phyloP scores from a whole-genome alignment of 2,329 filamentous ascomycete genomes.

The Chaetomiaceae sp. region DNA sequence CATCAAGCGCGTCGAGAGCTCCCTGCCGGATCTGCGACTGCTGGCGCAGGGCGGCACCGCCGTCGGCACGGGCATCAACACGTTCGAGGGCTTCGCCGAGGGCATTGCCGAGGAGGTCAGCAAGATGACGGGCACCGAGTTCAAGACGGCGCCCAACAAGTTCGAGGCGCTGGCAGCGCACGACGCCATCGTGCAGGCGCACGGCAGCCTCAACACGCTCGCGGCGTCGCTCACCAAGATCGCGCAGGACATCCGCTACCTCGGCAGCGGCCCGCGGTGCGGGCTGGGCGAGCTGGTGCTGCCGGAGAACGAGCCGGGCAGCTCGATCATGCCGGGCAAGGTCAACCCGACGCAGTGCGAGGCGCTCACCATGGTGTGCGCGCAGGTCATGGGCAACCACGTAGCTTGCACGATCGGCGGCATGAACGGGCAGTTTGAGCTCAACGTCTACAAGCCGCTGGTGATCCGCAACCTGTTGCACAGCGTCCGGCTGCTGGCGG shows the following conservation, averaged over 20 bases:
- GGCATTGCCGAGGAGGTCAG: conserved; percentile 83
- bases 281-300: conserved; percentile 89
- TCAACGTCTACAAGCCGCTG: conserved; percentile 98
- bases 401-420: conserved; percentile 88
- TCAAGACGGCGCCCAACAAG: conserved; percentile 97
- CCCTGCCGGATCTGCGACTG: conserved; percentile 75
- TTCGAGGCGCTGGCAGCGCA: conserved; percentile 96
- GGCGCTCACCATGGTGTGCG: conserved; percentile 94
- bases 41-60: conserved; percentile 95
- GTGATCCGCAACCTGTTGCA: conserved; percentile 94
- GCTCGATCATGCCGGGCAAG: conserved; percentile 98
- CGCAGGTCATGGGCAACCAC: conserved; percentile 97
- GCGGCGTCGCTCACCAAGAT: conserved; percentile 94
- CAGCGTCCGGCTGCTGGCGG: conserved; percentile 78
- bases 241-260: conserved; percentile 94
- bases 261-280: conserved; percentile 91
- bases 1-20: conserved; percentile 77
- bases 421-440: conserved; percentile 96
- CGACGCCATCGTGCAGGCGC: conserved; percentile 91
- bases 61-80: conserved; percentile 96
- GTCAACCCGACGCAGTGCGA: conserved; percentile 99
- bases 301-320: conserved; percentile 96
- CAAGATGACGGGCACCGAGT: conserved; percentile 88
- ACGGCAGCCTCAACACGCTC: conserved; percentile 87
- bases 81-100: conserved; percentile 91